Evolutionary conservation across 192 early-diverging fungal genomes (phyloP).

Genomic region (Coemansia sp.): DNA sequence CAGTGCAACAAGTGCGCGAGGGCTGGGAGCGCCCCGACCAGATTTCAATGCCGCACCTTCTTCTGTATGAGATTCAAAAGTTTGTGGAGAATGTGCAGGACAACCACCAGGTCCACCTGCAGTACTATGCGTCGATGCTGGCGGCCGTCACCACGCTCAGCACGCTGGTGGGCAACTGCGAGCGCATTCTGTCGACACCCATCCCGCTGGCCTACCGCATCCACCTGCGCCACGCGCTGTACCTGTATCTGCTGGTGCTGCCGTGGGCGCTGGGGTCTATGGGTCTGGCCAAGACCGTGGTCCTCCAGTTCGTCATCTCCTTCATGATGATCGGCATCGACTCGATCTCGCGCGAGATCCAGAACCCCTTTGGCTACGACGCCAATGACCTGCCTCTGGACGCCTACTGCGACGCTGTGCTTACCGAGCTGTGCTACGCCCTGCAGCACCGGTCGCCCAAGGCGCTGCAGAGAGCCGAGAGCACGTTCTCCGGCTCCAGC

Average conservation of each 20-base stretch:
- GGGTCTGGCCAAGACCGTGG: constrained; percentile 62
- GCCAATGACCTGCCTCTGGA: constrained; percentile 70
- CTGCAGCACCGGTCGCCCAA: constrained; percentile 31
- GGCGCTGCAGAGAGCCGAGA: constrained; percentile 16
- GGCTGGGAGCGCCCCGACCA: constrained; percentile 38
- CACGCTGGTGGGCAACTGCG: constrained; percentile 67
- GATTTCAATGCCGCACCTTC: constrained; percentile 55
- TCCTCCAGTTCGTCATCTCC: constrained; percentile 64
- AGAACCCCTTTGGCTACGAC: constrained; percentile 90
- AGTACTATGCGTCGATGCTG: constrained; percentile 54
- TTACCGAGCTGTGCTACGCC: constrained; percentile 42
- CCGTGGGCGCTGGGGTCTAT: constrained; percentile 77
- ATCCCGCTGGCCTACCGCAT: constrained; percentile 88
- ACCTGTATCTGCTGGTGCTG: constrained; percentile 70
- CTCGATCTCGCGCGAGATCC: constrained; percentile 83
- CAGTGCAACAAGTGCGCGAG: constrained; percentile 30
- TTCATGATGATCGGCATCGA: constrained; percentile 86
- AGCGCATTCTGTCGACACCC: constrained; percentile 82
- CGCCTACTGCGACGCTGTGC: constrained; percentile 54
- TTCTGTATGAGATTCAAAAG: constrained; percentile 63
- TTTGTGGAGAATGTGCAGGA: constrained; percentile 57
- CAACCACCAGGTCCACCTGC: constrained; percentile 40
- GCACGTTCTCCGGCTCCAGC: constrained; percentile 15
- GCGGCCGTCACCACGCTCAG: constrained; percentile 55
- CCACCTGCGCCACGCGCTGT: constrained; percentile 82